phyloP scores from a whole-genome alignment of 208 protist species.

The Leishmania aethiopica region DNA sequence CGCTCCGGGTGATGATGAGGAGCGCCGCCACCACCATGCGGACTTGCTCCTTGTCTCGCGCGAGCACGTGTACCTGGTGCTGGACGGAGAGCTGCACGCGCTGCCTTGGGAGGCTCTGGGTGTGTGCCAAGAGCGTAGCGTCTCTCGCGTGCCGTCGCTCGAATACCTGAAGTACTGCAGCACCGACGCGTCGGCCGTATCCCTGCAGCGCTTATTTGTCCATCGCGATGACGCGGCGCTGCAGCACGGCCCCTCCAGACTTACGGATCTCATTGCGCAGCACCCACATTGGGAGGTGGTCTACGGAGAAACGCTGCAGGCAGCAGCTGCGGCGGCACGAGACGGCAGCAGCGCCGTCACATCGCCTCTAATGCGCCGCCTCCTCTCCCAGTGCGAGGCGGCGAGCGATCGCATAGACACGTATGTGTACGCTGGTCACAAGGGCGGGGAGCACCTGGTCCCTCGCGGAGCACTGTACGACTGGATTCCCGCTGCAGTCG shows the following conservation, averaged over 20 bases:
- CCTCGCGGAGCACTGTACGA: slow-evolving; percentile 50
- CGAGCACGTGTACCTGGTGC: slow-evolving; percentile 58
- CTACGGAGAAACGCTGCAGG: slow-evolving; percentile 21
- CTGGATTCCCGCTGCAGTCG: slow-evolving; percentile 31
- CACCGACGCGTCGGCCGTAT: slow-evolving; percentile 1
- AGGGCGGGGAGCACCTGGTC: slow-evolving; percentile 55
- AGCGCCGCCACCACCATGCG: slow-evolving; percentile 23
- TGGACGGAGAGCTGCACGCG: slow-evolving; percentile 52
- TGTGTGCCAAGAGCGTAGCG: slow-evolving; percentile 42
- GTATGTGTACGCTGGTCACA: slow-evolving; percentile 79
- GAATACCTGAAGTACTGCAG: slow-evolving; percentile 11
- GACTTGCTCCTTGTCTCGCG: slow-evolving; percentile 56
- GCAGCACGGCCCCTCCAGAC: neutral
- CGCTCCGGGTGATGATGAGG: neutral
- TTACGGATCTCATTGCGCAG: slow-evolving; percentile 21
- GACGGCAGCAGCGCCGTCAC: neutral
- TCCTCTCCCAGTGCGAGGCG: neutral
- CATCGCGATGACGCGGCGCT: slow-evolving; percentile 36
- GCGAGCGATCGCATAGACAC: slow-evolving; percentile 24
- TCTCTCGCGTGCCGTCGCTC: slow-evolving; percentile 47
- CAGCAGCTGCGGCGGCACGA: slow-evolving; percentile 3
- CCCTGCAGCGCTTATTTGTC: slow-evolving; percentile 18
- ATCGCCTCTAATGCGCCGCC: slow-evolving; percentile 21
- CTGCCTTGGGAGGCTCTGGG: slow-evolving; percentile 72
- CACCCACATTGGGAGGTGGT: slow-evolving; percentile 28